Evolutionary conservation across 352 stramenopile genomes (phyloP).

Genomic region (Blastocystis sp.): DNA sequence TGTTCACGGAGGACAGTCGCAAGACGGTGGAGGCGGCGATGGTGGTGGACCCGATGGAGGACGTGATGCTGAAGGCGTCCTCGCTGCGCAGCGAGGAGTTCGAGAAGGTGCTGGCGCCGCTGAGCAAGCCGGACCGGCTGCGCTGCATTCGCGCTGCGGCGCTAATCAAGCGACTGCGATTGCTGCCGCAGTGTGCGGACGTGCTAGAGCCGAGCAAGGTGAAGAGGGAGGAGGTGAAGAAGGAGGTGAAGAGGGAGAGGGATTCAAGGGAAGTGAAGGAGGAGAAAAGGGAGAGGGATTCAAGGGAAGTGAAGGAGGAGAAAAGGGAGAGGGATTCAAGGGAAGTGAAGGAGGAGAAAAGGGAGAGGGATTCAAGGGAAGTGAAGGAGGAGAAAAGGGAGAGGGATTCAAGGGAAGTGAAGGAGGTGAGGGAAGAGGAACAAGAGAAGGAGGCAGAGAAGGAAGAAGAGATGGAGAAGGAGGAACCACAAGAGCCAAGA

Average conservation of each 20-base stretch:
- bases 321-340: too few relatives aligned
- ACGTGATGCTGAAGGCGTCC: neutral
- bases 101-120: neutral
- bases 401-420: too few relatives aligned
- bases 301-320: too few relatives aligned
- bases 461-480: too few relatives aligned
- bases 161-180: neutral
- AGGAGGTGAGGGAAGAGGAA: too few relatives aligned
- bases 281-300: too few relatives aligned
- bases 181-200: neutral
- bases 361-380: too few relatives aligned
- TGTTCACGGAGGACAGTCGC: slow-evolving; percentile 5
- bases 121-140: neutral
- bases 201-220: neutral
- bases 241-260: neutral
- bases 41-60: slow-evolving; percentile 18
- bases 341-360: neutral
- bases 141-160: neutral
- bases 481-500: too few relatives aligned
- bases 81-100: neutral
- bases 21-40: slow-evolving; percentile 16
- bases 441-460: too few relatives aligned
- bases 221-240: neutral
- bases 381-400: too few relatives aligned
- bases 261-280: too few relatives aligned